A percentile compares a stretch with the other conserved stretches of the same genome.
Conservation (phyloP, 371 early-diverging fungal species). For the Mortierella sp. region DNA sequence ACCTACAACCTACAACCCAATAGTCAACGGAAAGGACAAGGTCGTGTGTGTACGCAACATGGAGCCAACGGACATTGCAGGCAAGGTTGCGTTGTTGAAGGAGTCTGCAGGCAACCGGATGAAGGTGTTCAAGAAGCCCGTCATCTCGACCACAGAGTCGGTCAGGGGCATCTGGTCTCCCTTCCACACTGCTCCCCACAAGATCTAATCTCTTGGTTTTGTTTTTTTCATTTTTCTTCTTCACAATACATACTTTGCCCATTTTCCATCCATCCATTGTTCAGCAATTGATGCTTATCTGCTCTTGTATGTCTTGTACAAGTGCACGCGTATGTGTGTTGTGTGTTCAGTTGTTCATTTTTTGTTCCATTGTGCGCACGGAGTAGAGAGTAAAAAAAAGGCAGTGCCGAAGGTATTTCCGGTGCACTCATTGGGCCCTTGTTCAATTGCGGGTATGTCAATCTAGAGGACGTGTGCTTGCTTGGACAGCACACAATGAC, state of each 20-base stretch:
- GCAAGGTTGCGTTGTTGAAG: slow-evolving; percentile 73
- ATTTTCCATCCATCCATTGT: neutral
- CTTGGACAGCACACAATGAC: no score
- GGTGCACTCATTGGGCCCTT: neutral
- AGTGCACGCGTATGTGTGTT: no score
- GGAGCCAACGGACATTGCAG: slow-evolving; percentile 70
- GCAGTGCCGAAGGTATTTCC: slow-evolving; percentile 11
- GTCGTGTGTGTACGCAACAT: slow-evolving; percentile 80
- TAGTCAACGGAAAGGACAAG: slow-evolving; percentile 82
- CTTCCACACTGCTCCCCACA: slow-evolving; percentile 80
- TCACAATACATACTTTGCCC: neutral
- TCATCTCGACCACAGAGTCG: slow-evolving; percentile 83
- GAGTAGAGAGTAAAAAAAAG: neutral
- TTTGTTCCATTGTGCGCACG: neutral
- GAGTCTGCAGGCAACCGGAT: slow-evolving; percentile 79
- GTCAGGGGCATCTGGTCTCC: slow-evolving; percentile 94
- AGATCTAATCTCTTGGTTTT: slow-evolving; percentile 61
- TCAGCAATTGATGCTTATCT: no score
- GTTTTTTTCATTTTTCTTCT: neutral
- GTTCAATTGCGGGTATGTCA: neutral
- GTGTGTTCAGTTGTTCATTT: neutral
- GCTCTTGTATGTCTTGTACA: no score
- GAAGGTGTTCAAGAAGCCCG: slow-evolving; percentile 78
- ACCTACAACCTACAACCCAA: neutral
- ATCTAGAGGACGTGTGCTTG: no score